These are phyloP conservation scores for Candida golubevii DNA, from an alignment of 805 yeast genomes.

Conservation along the genomic window DNA sequence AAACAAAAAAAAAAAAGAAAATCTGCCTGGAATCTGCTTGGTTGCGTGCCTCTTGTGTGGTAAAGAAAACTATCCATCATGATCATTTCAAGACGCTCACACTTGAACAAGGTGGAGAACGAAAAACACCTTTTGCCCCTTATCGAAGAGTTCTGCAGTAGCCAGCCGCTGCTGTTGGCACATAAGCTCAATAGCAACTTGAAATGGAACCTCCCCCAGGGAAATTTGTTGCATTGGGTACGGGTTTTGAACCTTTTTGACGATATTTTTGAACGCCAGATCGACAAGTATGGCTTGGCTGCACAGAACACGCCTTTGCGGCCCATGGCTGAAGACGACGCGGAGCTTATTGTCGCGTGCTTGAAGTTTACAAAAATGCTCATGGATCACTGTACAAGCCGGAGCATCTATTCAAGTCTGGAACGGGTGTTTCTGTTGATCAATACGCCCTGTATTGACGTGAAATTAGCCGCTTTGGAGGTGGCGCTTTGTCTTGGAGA, in stretches of 20 bases:
- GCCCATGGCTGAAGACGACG: conserved; percentile 45
- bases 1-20: no score
- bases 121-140: conserved; percentile 27
- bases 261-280: conserved; percentile 50
- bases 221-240: conserved; percentile 73
- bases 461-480: conserved; percentile 57
- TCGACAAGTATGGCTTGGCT: conserved; percentile 50
- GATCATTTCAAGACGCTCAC: conserved; percentile 31
- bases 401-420: conserved; percentile 63
- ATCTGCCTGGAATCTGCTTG: no score
- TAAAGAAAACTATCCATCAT: conserved; percentile 12
- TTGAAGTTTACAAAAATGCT: conserved; percentile 59
- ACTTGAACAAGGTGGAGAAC: conserved; percentile 26
- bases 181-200: conserved; percentile 31
- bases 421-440: conserved; percentile 57
- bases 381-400: conserved; percentile 64
- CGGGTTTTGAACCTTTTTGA: conserved; percentile 74
- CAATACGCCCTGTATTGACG: conserved; percentile 53
- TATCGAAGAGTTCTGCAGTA: conserved; percentile 38
- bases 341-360: conserved; percentile 44
- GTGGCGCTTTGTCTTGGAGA: conserved; percentile 59
- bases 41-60: no score
- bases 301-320: conserved; percentile 45
- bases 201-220: conserved; percentile 60
- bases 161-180: conserved; percentile 34